phyloP scores from a whole-genome alignment of 2,329 filamentous ascomycete genomes.

The Diplocarpon rosae region DNA sequence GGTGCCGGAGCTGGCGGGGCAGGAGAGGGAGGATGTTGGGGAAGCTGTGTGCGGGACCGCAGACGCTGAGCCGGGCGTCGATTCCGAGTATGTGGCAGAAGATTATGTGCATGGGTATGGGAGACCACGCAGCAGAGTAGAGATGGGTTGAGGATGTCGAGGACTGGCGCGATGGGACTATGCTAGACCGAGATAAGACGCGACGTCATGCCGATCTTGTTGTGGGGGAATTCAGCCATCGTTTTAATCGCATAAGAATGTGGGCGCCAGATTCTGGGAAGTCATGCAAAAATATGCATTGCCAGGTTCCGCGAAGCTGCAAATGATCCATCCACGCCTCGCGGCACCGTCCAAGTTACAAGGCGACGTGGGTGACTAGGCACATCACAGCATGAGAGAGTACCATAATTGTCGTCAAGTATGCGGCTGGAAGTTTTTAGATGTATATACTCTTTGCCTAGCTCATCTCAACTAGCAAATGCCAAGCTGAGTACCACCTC shows the following conservation, averaged over 20 bases:
- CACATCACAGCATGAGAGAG: too few relatives aligned
- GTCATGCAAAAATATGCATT: too few relatives aligned
- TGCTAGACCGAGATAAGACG: background rate
- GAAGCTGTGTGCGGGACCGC: background rate
- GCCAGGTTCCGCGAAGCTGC: too few relatives aligned
- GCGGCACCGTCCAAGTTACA: too few relatives aligned
- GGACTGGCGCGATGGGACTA: background rate
- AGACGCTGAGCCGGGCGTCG: background rate
- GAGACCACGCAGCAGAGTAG: too few relatives aligned
- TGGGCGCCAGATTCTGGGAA: too few relatives aligned
- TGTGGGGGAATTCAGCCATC: background rate
- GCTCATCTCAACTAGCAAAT: background rate
- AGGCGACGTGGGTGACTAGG: too few relatives aligned
- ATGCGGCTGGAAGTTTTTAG: background rate
- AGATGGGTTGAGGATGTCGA: background rate
- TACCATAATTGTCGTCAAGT: too few relatives aligned
- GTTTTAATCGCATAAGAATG: background rate
- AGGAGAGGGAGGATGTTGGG: background rate
- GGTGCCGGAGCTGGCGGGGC: background rate
- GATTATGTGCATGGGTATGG: background rate
- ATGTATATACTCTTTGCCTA: background rate
- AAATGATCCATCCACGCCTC: too few relatives aligned
- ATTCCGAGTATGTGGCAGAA: background rate
- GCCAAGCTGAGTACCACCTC: background rate
- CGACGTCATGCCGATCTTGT: conserved; percentile 4